Evolutionary conservation across 495 filamentous ascomycete genomes (phyloP).

Genomic region (Hyphodiscus hymeniophilus): DNA sequence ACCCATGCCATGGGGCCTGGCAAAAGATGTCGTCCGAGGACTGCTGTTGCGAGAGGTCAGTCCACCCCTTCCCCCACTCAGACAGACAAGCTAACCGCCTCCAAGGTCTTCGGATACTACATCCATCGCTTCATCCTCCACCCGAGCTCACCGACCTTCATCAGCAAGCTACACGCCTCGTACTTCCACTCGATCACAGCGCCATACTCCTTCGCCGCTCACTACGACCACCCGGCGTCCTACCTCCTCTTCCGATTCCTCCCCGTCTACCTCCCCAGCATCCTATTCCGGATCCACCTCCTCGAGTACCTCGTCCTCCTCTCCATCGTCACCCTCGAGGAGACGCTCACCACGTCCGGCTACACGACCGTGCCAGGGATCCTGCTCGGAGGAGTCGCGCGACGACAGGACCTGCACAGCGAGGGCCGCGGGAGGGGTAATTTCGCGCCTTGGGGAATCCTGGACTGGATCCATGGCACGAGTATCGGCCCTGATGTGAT

Average conservation of each 20-base stretch:
- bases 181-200: conserved; percentile 58
- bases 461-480: conserved; percentile 74
- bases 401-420: conserved; percentile 62
- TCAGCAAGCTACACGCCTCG: conserved; percentile 38
- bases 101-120: conserved; percentile 43
- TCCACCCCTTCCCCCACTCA: neutral
- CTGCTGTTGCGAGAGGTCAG: conserved; percentile 49
- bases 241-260: conserved; percentile 62
- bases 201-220: conserved; percentile 59
- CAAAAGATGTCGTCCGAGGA: conserved; percentile 41
- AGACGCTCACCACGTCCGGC: conserved; percentile 68
- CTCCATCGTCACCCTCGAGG: conserved; percentile 61
- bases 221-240: conserved; percentile 75
- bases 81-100: neutral
- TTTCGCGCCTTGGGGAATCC: conserved; percentile 65
- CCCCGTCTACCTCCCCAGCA: conserved; percentile 65
- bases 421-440: conserved; percentile 55
- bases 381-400: conserved; percentile 65
- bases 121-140: conserved; percentile 70
- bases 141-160: conserved; percentile 21
- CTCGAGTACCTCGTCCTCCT: conserved; percentile 71
- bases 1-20: conserved; percentile 54
- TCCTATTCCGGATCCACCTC: conserved; percentile 60
- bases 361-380: conserved; percentile 70
- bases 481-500: conserved; percentile 47